Conservation (phyloP, 148 eudicot genomes). For the Camellia granthamiana region DNA sequence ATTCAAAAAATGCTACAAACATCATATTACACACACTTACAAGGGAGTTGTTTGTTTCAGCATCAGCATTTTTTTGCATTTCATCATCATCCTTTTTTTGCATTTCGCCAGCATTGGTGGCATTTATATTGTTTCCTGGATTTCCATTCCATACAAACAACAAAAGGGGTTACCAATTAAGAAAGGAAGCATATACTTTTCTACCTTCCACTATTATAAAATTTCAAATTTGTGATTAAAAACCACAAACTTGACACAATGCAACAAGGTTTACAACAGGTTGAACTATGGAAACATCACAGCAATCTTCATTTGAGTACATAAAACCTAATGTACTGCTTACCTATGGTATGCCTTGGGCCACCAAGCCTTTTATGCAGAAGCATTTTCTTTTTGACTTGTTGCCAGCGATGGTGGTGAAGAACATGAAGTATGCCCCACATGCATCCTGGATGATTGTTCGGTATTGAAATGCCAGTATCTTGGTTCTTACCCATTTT, state of each 20-base stretch:
- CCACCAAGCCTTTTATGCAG: slow-evolving; percentile 36
- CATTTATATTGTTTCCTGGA: slow-evolving; percentile 17
- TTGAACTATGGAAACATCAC: background rate
- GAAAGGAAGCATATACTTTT: background rate
- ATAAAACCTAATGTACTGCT: background rate
- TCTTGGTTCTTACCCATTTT: slow-evolving; percentile 43
- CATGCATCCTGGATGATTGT: slow-evolving; percentile 42
- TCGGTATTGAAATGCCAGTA: slow-evolving; percentile 18
- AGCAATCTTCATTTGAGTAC: background rate
- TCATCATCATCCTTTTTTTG: slow-evolving; percentile 14
- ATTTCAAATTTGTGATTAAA: background rate
- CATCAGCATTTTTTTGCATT: background rate
- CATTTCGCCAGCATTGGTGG: slow-evolving; percentile 8
- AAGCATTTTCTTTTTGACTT: slow-evolving; percentile 50
- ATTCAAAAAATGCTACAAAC: background rate
- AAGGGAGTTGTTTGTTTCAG: background rate
- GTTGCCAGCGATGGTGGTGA: slow-evolving; percentile 56
- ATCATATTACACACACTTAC: slow-evolving; percentile 21
- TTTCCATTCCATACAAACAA: slow-evolving; percentile 15
- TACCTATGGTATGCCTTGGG: slow-evolving; percentile 27
- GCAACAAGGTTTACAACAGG: background rate
- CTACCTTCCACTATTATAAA: background rate
- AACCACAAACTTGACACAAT: background rate
- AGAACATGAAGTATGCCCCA: slow-evolving; percentile 56
- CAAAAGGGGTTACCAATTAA: background rate